These are phyloP conservation scores for Sclerotinia trifoliorum DNA, from an alignment of 2,329 filamentous ascomycete species.

Conservation along the genomic window DNA sequence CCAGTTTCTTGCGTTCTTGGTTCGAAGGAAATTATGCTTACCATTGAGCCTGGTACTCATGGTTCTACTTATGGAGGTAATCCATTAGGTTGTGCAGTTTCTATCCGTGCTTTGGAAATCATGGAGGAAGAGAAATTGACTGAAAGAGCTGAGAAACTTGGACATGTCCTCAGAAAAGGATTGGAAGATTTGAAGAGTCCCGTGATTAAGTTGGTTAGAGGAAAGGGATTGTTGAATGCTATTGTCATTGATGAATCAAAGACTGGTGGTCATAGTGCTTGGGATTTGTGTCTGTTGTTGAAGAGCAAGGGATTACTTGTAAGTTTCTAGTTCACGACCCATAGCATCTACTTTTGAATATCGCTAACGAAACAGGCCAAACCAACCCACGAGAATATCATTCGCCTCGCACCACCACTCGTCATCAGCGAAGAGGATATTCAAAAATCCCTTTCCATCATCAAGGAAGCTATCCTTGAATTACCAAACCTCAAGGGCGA, in stretches of 20 bases:
- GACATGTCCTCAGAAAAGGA: constrained; percentile 78
- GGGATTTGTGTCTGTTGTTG: constrained; percentile 94
- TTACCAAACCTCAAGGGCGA: constrained; percentile 66
- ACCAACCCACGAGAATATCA: constrained; percentile 98
- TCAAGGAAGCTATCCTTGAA: constrained; percentile 77
- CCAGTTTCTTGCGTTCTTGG: constrained; percentile 93
- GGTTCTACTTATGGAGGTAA: constrained; percentile 99
- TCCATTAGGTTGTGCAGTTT: constrained; percentile 90
- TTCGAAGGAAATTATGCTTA: constrained; percentile 89
- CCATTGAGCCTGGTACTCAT: constrained; percentile 93
- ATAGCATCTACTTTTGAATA: neutral
- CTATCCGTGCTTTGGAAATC: constrained; percentile 90
- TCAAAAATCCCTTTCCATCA: constrained; percentile 71
- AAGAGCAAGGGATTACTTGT: constrained; percentile 94
- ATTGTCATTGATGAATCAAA: constrained; percentile 92
- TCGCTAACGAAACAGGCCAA: constrained; percentile 66
- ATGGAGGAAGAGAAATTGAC: constrained; percentile 89
- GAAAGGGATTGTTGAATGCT: constrained; percentile 92
- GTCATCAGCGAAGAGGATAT: constrained; percentile 92
- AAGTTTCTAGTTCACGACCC: constrained; percentile 42
- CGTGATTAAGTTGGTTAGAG: constrained; percentile 78
- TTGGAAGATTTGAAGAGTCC: constrained; percentile 73
- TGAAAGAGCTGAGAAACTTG: constrained; percentile 75
- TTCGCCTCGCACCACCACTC: constrained; percentile 91
- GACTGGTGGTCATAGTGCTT: constrained; percentile 81